These are phyloP conservation scores for Aureobasidium vineae DNA, from an alignment of 2,329 filamentous ascomycete genomes.

Conservation along the genomic window DNA sequence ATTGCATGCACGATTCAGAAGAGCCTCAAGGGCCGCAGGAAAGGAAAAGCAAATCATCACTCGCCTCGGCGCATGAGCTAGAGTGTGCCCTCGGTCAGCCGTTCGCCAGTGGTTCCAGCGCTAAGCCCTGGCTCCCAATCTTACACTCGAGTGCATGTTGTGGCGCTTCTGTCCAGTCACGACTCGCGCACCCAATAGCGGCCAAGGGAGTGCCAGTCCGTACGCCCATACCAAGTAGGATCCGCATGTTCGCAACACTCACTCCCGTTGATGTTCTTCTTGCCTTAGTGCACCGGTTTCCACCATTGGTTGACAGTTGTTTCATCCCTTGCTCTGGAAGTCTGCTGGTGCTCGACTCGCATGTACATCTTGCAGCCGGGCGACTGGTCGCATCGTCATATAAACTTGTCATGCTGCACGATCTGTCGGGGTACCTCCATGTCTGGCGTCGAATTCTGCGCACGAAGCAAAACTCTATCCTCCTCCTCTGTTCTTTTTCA, in stretches of 20 bases:
- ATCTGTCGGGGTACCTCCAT: conserved; percentile 16
- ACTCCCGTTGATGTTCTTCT: conserved; percentile 6
- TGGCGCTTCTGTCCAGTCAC: conserved; percentile 26
- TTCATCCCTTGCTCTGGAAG: conserved; percentile 38
- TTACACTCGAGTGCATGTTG: conserved; percentile 21
- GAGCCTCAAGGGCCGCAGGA: conserved; percentile 19
- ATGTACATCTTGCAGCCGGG: conserved; percentile 19
- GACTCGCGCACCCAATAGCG: conserved; percentile 19
- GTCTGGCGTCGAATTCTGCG: conserved; percentile 18
- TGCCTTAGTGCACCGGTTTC: conserved; percentile 23
- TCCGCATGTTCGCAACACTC: conserved; percentile 23
- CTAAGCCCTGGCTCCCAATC: conserved; percentile 26
- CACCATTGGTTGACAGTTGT: conserved; percentile 31
- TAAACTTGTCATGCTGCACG: conserved; percentile 16
- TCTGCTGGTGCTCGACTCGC: conserved; percentile 10
- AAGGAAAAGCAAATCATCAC: conserved; percentile 25
- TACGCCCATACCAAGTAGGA: conserved; percentile 4
- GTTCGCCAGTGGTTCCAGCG: conserved; percentile 21
- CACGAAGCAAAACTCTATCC: conserved; percentile 20
- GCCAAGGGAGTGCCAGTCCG: conserved; percentile 7
- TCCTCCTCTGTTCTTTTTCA: conserved; percentile 3
- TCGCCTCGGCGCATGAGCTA: conserved; percentile 32
- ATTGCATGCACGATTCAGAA: conserved; percentile 14
- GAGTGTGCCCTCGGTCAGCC: conserved; percentile 20
- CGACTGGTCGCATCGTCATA: conserved; percentile 2